Evolutionary conservation across 2,329 filamentous ascomycete genomes (phyloP), one percentile per base, ranked within the genome.

Genomic region (Aschersonia sp.): DNA sequence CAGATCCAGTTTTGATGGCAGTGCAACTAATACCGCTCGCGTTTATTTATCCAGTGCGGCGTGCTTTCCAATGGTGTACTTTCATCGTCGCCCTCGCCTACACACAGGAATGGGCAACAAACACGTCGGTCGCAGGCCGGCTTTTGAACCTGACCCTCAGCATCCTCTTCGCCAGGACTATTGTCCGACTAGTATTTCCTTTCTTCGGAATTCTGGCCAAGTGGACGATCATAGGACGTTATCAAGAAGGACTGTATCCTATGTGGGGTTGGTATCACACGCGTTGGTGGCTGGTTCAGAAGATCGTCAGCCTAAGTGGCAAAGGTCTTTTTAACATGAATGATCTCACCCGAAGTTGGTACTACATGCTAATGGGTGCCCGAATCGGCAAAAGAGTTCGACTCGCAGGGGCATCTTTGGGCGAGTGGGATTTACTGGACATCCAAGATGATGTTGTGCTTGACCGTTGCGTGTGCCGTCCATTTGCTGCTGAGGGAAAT

Each of bases 261-360:
- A 79, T 79, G 74, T 79, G 75, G 75, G 73, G 73, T 1, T 51
- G 56, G 1, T 78, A 77, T 53, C 74, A 78, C 55, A 77, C 72
- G 0, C 65, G 72, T 7, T 79, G 75, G 75, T 79, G 75, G 75
- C 53, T 78, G 47, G 68, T 70, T 1, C 69, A 78, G 55, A 78
- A 78, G 59, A 67, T 69, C 22, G 61, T 73, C 4, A 63, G 66
- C 37, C 59, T 76, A 10, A 66, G 65, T 48, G 74, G 73, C 12
- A 66, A 63, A 48, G 73, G 73, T 1, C 49, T 69, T 32, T 76
- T 74, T 50, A 57, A 55, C 29, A 50, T 59, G 45, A 64, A 61
- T 43, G 66, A 72, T 44, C 60, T 52, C 35, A 66, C 65, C 0
- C 58, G 62, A 5, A 55, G 65, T 7, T 50, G 70, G 0, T 78